Evolutionary conservation across 1,139 yeast genomes (phyloP).

Genomic region (Hyphopichia burtonii): DNA sequence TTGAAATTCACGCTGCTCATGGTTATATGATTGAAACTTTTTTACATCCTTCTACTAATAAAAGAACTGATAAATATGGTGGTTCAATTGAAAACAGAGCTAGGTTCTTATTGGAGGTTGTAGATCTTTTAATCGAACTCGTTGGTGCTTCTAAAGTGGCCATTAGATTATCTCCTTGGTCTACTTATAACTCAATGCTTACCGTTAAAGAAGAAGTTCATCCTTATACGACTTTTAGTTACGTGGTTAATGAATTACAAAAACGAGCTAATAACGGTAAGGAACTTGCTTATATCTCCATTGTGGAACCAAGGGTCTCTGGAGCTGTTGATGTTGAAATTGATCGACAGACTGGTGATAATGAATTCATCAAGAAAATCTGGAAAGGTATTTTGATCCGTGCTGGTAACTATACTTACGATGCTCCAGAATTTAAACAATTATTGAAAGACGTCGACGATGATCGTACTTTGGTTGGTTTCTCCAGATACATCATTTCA

Average conservation of each 20-base stretch:
- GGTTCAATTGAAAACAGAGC: conserved; percentile 65
- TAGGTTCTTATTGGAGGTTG: conserved; percentile 53
- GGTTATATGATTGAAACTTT: conserved; percentile 69
- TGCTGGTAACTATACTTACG: conserved; percentile 44
- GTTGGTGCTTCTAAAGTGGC: conserved; percentile 56
- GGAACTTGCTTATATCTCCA: conserved; percentile 48
- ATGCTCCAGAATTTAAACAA: conserved; percentile 20
- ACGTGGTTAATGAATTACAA: conserved; percentile 35
- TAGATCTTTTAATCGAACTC: conserved; percentile 50
- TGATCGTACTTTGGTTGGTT: conserved; percentile 42
- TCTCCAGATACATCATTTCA: conserved; percentile 47
- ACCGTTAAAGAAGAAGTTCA: conserved; percentile 24
- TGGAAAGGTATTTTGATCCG: conserved; percentile 51
- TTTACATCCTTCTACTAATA: conserved; percentile 44
- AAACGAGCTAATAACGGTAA: conserved; percentile 38
- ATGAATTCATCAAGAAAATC: conserved; percentile 36
- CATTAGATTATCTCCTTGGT: conserved; percentile 59
- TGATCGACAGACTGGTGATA: conserved; percentile 11
- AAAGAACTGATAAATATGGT: conserved; percentile 67
- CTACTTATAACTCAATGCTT: conserved; percentile 25
- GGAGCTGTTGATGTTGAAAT: conserved; percentile 3
- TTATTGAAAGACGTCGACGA: conserved; percentile 26
- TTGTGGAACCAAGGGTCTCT: conserved; percentile 44
- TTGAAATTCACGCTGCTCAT: conserved; percentile 68
- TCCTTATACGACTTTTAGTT: conserved; percentile 26